Evolutionary conservation across 371 early-diverging fungal genomes (phyloP), one percentile per base, ranked within the genome.

Genomic region (Mortierella sp.): DNA sequence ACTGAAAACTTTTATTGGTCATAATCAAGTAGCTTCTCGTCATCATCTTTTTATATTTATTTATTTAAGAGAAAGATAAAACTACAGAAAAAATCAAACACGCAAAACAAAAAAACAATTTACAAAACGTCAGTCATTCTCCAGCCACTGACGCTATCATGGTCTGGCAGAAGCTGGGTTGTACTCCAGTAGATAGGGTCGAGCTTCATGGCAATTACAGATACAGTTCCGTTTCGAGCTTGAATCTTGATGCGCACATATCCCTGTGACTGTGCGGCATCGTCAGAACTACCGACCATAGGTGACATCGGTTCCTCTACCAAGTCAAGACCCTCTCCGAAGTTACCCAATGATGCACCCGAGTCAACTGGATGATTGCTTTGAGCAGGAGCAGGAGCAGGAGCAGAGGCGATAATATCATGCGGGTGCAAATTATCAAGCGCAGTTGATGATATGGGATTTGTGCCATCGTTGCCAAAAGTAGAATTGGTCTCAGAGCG

Each of bases 151-250:
- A 87, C 78, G 39, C 86, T 65, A 12, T 74, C 76, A 0, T 87
- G 86, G 52, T 91, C 90, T 12, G 79, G 85, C 20, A 90, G 64
- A 51, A 94, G 81, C 75, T 91, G 88, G 86, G 91, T 92, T 0
- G 92, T 86, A 5, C 88, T 88, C 94, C 94, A 94, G 71, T 92
- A 94, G 77, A 92, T 92, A 24, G 89, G 83, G 85, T 93, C 94
- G 35, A 93, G 63, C 52, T 92, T 91, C 72, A 94, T 75, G 39
- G 93, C 92, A 35, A 91, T 87, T 37, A 94, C 92, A 9, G 88
- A 86, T 0, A 90, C 87, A 6, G 87, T 87, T 10, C 87, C 87
- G 24, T 85, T 86, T 12, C 92, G 86, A 60, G 89, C 89, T 37
- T 91, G 86, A 3, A 92, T 92, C 65, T 90, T 93, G 77, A 94